phyloP scores from a whole-genome alignment of 805 yeast species.

The Saturnispora dispora region DNA sequence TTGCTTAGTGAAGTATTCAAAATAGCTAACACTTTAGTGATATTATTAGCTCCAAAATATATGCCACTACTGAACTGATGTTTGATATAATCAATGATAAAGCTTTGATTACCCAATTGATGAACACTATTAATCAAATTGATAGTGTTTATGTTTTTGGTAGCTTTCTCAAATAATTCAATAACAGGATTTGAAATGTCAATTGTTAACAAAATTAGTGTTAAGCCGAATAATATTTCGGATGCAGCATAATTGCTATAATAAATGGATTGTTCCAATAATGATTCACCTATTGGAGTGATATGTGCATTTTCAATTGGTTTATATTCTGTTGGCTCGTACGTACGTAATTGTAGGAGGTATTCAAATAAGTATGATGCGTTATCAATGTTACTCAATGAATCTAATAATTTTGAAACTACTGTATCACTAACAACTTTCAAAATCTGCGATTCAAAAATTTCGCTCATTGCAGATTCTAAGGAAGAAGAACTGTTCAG shows the following conservation, averaged over 20 bases:
- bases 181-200: slow-evolving; percentile 25
- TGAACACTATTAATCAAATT: slow-evolving; percentile 3
- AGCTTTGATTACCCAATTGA: not conserved
- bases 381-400: slow-evolving; percentile 15
- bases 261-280: slow-evolving; percentile 17
- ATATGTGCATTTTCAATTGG: slow-evolving; percentile 17
- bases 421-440: slow-evolving; percentile 32
- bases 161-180: slow-evolving; percentile 16
- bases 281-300: slow-evolving; percentile 19
- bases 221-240: slow-evolving; percentile 20
- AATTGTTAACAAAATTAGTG: slow-evolving; percentile 24
- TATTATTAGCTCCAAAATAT: slow-evolving; percentile 16
- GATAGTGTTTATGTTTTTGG: slow-evolving; percentile 12
- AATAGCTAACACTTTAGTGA: slow-evolving; percentile 19
- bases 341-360: slow-evolving; percentile 25
- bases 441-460: slow-evolving; percentile 36
- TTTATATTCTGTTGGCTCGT: slow-evolving; percentile 13
- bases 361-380: slow-evolving; percentile 29
- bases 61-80: slow-evolving; percentile 19
- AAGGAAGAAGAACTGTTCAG: slow-evolving; percentile 27
- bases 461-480: slow-evolving; percentile 27
- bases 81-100: slow-evolving; percentile 12
- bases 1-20: slow-evolving; percentile 13
- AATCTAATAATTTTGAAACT: slow-evolving; percentile 29
- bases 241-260: slow-evolving; percentile 14